A percentile compares a stretch with the other conserved stretches of the same genome.
Evolutionary conservation across 805 yeast species (phyloP).

Genomic region (Hanseniaspora clermontiae): DNA sequence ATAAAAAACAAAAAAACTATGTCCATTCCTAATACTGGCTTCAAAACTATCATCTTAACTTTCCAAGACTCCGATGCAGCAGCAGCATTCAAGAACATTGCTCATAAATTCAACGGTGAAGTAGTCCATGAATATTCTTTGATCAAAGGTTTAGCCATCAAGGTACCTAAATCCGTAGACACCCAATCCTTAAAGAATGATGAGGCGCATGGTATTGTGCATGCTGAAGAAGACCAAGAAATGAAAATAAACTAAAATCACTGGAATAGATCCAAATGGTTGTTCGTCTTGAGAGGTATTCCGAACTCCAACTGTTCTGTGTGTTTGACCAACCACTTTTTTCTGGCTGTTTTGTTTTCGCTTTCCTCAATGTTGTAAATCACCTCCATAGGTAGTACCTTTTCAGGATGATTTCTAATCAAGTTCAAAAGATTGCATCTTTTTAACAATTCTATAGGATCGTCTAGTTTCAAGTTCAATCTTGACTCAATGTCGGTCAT

Average conservation of each 20-base stretch:
- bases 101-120: constrained; percentile 44
- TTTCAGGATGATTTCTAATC: constrained; percentile 21
- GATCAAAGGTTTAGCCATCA: constrained; percentile 54
- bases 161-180: constrained; percentile 41
- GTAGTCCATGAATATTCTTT: constrained; percentile 48
- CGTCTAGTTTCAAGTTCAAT: constrained; percentile 21
- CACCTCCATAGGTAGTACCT: constrained; percentile 23
- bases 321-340: constrained; percentile 2
- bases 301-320: constrained; percentile 11
- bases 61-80: constrained; percentile 35
- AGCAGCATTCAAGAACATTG: constrained; percentile 36
- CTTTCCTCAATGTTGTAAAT: constrained; percentile 11
- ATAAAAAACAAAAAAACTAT: neutral
- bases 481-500: constrained; percentile 35
- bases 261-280: neutral
- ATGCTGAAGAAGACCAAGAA: constrained; percentile 56
- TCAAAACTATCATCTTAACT: constrained; percentile 28
- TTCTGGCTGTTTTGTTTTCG: constrained; percentile 8
- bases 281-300: neutral
- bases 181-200: constrained; percentile 35
- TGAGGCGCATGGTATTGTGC: constrained; percentile 36
- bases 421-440: constrained; percentile 18
- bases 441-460: constrained; percentile 17
- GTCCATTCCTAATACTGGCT: constrained; percentile 8
- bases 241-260: constrained; percentile 32